Evolutionary conservation across 1,139 yeast species (phyloP), one percentile per base, ranked within the genome.

Genomic region (Sugiyamaella pinicola): DNA sequence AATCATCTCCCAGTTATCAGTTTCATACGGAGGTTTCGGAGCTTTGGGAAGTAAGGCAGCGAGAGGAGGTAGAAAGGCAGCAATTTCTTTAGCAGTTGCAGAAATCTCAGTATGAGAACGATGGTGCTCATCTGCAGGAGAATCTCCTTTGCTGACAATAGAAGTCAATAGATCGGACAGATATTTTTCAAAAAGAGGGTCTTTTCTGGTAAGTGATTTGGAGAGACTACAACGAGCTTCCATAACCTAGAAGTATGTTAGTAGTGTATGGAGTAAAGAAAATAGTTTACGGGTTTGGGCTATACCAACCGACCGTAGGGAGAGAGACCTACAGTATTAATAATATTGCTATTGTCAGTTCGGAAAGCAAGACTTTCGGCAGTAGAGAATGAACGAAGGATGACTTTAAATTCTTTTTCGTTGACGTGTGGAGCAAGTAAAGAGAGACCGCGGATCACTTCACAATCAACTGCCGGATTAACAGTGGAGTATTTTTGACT

Each of bases 71-170:
- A 93, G 75, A 58, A 81, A 80, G 24, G 79, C 69, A 1, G 86
- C 81, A 52, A 90, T 88, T 64, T 86, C 88, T 34, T 79, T 79
- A 0, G 95, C 96, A 54, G 89, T 83, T 52, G 81, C 84, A 34
- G 87, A 78, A 49, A 90, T 86, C 60, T 87, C 96, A 52, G 77
- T 76, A 62, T 87, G 95, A 3, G 95, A 80, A 61, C 96, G 79
- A 65, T 87, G 96, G 61, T 86, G 95, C 57, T 87, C 95, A 47
- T 81, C 76, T 50, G 79, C 85, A 60, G 82, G 88, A 18, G 85
- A 88, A 61, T 90, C 96, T 45, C 97, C 98, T 64, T 85, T 83
- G 42, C 85, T 76, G 35, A 88, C 80, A 49, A 90, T 85, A 1
- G 81, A 78, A 31, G 78, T 79, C 55, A 93, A 75, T 22, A 89